phyloP scores from a whole-genome alignment of 2,329 filamentous ascomycete species.

The Scopulariopsis brevicaulis region DNA sequence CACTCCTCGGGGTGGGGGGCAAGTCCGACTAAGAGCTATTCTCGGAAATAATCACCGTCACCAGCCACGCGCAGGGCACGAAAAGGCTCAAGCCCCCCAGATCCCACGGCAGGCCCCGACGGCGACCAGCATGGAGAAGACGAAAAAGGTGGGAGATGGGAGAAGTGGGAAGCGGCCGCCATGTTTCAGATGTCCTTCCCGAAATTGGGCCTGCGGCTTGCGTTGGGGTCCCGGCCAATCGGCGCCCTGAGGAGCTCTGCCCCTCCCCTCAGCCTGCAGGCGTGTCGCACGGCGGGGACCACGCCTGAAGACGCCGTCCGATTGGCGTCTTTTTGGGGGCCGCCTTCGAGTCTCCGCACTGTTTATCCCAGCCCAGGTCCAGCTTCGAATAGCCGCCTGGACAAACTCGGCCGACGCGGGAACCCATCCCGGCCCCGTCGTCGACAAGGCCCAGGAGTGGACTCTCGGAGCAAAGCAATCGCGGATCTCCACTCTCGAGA shows the following conservation, averaged over 20 bases:
- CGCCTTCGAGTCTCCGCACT: background rate
- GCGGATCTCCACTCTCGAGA: too few species aligned
- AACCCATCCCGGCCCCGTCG: too few species aligned
- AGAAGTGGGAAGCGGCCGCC: background rate
- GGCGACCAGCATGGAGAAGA: background rate
- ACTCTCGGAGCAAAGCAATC: too few species aligned
- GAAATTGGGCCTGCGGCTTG: background rate
- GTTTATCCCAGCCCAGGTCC: background rate
- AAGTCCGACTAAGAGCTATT: too few species aligned
- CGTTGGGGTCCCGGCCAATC: background rate
- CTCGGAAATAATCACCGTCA: background rate
- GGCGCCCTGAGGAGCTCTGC: background rate
- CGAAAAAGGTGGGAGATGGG: background rate
- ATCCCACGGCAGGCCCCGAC: background rate
- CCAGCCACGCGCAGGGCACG: background rate
- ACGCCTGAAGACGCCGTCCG: background rate
- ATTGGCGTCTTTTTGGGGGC: background rate
- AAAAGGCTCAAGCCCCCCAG: background rate
- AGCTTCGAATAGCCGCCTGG: too few species aligned
- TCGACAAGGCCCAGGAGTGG: too few species aligned
- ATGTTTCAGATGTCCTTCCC: constrained; percentile 2
- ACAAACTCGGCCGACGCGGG: too few species aligned
- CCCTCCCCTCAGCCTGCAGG: background rate
- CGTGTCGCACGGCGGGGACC: background rate
- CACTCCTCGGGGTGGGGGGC: too few species aligned